These are phyloP conservation scores for Yamadazyma nakazawae DNA, from an alignment of 805 yeast species.

Conservation along the genomic window DNA sequence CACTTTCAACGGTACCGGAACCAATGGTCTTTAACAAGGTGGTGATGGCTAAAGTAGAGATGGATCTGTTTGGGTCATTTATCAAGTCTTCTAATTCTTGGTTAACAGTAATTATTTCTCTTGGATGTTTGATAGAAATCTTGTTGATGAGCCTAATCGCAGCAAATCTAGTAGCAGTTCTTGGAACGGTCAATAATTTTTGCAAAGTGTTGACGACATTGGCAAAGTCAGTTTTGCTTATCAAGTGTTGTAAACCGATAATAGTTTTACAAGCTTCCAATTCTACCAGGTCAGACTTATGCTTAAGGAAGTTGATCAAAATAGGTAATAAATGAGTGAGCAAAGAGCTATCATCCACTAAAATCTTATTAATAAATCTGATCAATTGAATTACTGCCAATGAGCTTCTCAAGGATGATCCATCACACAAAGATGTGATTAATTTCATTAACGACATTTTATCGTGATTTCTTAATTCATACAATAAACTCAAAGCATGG, in stretches of 20 bases:
- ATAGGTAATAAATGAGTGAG: conserved; percentile 58
- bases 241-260: conserved; percentile 49
- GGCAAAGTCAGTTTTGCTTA: conserved; percentile 62
- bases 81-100: conserved; percentile 82
- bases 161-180: conserved; percentile 86
- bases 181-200: conserved; percentile 76
- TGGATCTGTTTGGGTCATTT: conserved; percentile 83
- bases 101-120: conserved; percentile 73
- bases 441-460: conserved; percentile 90
- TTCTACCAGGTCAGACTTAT: conserved; percentile 85
- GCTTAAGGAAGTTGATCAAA: conserved; percentile 67
- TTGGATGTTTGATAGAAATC: conserved; percentile 78
- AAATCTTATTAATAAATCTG: conserved; percentile 70
- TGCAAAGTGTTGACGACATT: conserved; percentile 73
- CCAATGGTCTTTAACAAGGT: conserved; percentile 94
- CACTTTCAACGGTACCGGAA: conserved; percentile 41
- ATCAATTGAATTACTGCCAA: conserved; percentile 83
- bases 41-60: conserved; percentile 96
- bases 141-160: conserved; percentile 88
- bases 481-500: conserved; percentile 90
- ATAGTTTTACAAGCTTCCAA: conserved; percentile 86
- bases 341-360: conserved; percentile 68
- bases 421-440: conserved; percentile 70
- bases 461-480: conserved; percentile 85
- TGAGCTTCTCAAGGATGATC: conserved; percentile 65